Base-by-base conservation (phyloP, 345 rosid species). In the Isatis tinctoria region DNA sequence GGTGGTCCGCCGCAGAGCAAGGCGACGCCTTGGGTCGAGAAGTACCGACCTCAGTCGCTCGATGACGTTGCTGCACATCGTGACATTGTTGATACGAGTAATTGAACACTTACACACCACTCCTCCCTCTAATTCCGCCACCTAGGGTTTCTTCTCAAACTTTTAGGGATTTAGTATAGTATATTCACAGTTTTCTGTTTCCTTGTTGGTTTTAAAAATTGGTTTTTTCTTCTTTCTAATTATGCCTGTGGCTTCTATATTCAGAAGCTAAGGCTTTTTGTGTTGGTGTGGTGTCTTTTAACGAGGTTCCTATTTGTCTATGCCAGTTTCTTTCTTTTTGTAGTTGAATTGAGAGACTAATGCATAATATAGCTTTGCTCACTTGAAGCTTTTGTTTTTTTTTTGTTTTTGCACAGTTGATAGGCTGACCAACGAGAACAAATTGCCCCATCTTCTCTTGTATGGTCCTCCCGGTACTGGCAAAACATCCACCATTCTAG, bases 391-490 rank as follows among this genome's bases (percentile, higher is more conserved):
- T 44, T 56, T 61, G 60, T 28, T 37, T 59, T 70, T 22, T 60
- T 70, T 59, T 68, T 28, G 32, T 63, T 30, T 6, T 36, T 3
- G 14, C 69, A 70, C 78, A 95, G 99, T 95, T 84, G 99, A 95
- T 74, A 90, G 89, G 88, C 71, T 95, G 78, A 95, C 99, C 0
- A 90, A 82, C 62, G 99, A 92, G 89, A 95, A 95, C 78, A 87
- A 83, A 79, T 70, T 92, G 86, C 99, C 99, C 0, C 99, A 95
- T 83, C 88, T 95, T 20, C 77, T 95, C 10, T 52, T 95, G 80
- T 95, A 95, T 74, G 99, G 97, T 22, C 99, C 99, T 64, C 99
- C 99, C 0, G 97, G 99, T 6, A 92, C 99, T 1, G 99, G 99
- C 6, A 95, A 95, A 82, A 95, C 99, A n/a, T 95, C 99, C 1